Base-by-base conservation (phyloP, 2,329 filamentous ascomycete genomes). In the Claviceps cyperi region DNA sequence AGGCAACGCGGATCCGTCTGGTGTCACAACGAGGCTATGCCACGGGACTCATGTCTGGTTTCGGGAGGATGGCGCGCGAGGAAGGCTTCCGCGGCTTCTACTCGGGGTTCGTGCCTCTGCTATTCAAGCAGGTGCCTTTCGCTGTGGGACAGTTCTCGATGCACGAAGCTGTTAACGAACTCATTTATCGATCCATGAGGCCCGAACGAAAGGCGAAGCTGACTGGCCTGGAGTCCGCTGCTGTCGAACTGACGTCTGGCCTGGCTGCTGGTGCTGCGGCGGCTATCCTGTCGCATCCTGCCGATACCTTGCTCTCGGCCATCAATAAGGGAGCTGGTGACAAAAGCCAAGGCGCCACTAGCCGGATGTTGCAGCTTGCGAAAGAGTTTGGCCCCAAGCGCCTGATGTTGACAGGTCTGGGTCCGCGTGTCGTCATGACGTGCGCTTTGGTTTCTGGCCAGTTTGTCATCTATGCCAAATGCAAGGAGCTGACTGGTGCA, bases 81-180 rank as follows among this genome's bases (percentile, higher is more conserved):
- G 86, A 92, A 68, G 86, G 87, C 62, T 52, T 90, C 52, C 78
- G 77, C 58, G 89, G 86, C 53, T 91, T 95, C 72, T 94, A 94
- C 76, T 88, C 86, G 55, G 89, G 89, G 57, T 94, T 95, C 69
- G 84, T 89, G 48, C 86, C 86, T 28, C 81, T 91, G 59, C 75
- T 89, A 56, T 88, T 86, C 71, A 90, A 91, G 71, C 86, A 92
- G 76, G 83, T 95, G 50, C 89, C 89, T 17, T 95, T 94, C 73
- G 94, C 89, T 58, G 88, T 94, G 70, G 81, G 87, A 66, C 94
- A 95, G 74, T 95, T 95, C 74, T 86, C 90, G 58, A 88, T 91
- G 50, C 92, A 87, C 75, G 89, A 95, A 73, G 91, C 86, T 61
- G 86, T 84, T 59, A 81, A 85, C 61, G 87, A 94, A 69, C 63